Percentiles rank a stretch among this genome's conserved stretches.
Evolutionary conservation across 2,329 filamentous ascomycete genomes (phyloP).

Genomic region (Colletotrichum karsti): DNA sequence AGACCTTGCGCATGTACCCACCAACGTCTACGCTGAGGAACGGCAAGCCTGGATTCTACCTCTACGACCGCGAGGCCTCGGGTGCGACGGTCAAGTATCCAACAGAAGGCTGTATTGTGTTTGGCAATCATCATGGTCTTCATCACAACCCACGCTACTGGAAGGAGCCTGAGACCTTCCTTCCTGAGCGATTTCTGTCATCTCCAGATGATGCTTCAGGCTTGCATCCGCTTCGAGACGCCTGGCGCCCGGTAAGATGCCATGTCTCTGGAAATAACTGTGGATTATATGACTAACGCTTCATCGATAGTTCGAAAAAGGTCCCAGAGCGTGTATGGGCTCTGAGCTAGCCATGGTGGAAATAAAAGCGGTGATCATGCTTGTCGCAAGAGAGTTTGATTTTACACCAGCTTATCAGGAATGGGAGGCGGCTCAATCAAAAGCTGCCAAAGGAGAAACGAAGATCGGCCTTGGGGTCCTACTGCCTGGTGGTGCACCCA

Average conservation of each 20-base stretch:
- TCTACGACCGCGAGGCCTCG: not conserved
- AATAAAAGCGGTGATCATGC: slow-evolving; percentile 2
- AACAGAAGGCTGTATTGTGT: slow-evolving; percentile 9
- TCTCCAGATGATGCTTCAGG: not conserved
- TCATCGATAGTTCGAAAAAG: slow-evolving; percentile 20
- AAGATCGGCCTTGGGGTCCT: slow-evolving; percentile 11
- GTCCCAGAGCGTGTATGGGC: slow-evolving; percentile 9
- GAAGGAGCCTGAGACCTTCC: not conserved
- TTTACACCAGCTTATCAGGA: not conserved
- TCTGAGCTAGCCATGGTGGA: slow-evolving; percentile 13
- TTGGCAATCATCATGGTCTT: slow-evolving; percentile 6
- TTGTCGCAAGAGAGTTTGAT: slow-evolving; percentile 5
- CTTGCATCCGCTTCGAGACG: not conserved
- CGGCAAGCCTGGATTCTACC: not conserved
- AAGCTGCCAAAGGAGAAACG: not conserved
- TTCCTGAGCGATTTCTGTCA: slow-evolving; percentile 4
- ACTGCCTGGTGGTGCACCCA: not conserved
- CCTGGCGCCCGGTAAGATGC: slow-evolving; percentile 9
- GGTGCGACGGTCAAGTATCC: not conserved
- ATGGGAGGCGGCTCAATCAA: not conserved
- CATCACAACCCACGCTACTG: slow-evolving; percentile 9
- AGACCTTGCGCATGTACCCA: slow-evolving; percentile 43
- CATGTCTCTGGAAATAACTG: no score
- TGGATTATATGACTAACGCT: no score
- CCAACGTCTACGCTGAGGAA: slow-evolving; percentile 40